Evolutionary conservation across 129 eudicot genomes (phyloP).

Genomic region (Calendula officinalis): DNA sequence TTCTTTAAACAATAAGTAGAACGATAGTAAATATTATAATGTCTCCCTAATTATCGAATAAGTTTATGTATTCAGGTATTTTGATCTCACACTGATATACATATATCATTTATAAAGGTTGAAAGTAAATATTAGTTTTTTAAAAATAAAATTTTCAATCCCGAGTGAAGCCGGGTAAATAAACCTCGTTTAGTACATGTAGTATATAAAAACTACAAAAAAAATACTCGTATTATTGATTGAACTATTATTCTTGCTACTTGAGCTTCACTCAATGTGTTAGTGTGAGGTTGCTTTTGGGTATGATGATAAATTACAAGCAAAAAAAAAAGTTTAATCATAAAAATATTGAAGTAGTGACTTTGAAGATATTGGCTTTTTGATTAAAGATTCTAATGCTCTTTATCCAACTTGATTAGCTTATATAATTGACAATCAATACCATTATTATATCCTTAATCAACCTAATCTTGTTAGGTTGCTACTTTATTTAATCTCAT

Average conservation of each 20-base stretch:
- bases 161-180: too few species aligned
- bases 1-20: too few species aligned
- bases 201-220: too few species aligned
- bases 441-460: conserved; percentile 21
- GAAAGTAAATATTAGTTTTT: too few species aligned
- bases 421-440: conserved; percentile 18
- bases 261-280: conserved; percentile 17
- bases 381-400: conserved; percentile 21
- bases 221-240: background rate
- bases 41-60: too few species aligned
- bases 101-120: too few species aligned
- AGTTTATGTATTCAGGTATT: too few species aligned
- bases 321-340: conserved; percentile 1
- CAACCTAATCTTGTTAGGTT: conserved; percentile 27
- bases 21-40: too few species aligned
- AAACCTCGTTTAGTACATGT: too few species aligned
- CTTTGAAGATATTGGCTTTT: conserved; percentile 26
- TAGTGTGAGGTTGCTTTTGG: conserved; percentile 23
- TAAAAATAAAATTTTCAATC: too few species aligned
- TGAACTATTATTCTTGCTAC: conserved; percentile 1
- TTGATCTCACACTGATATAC: too few species aligned
- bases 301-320: conserved; percentile 9
- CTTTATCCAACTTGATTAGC: conserved; percentile 18
- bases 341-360: conserved; percentile 20
- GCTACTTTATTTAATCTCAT: background rate